phyloP scores from a whole-genome alignment of 257 asterid genomes.

The Solanum rostratum region DNA sequence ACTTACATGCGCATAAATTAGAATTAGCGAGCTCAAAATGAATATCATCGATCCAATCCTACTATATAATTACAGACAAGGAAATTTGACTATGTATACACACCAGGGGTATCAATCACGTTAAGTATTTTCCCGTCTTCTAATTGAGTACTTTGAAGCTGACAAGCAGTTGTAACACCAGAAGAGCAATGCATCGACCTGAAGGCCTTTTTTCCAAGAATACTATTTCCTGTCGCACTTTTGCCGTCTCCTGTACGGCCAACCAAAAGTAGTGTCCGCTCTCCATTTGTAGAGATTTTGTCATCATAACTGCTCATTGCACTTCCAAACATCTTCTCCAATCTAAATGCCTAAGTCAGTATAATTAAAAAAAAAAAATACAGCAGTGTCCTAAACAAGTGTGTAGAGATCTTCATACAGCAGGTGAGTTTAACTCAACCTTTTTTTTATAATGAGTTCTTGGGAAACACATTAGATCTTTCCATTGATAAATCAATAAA shows the following conservation, averaged over 20 bases:
- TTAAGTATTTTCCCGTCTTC: constrained; percentile 49
- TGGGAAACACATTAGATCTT: not conserved
- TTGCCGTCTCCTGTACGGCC: constrained; percentile 90
- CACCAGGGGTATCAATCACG: constrained; percentile 81
- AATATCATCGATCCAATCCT: not conserved
- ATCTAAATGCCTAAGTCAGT: not conserved
- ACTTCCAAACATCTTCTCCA: constrained; percentile 42
- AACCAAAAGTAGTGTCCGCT: constrained; percentile 54
- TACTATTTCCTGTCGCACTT: constrained; percentile 87
- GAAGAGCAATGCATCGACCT: constrained; percentile 52
- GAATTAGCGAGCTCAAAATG: not conserved
- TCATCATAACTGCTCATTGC: constrained; percentile 35
- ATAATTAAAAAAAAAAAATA: not conserved
- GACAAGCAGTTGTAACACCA: constrained; percentile 70
- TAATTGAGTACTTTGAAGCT: constrained; percentile 37
- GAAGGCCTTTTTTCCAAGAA: constrained; percentile 43
- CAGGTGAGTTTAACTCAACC: not conserved
- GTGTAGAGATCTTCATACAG: not conserved
- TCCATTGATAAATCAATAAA: not conserved
- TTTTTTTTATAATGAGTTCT: not conserved
- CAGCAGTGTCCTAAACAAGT: not conserved
- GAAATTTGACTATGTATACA: not conserved
- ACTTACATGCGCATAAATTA: not conserved
- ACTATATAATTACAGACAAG: not conserved
- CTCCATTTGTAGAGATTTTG: constrained; percentile 41